Percentiles rank a stretch among this genome's conserved stretches.
phyloP scores from a whole-genome alignment of 192 early-diverging fungal genomes.

The Gryganskiella cystojenkinii region DNA sequence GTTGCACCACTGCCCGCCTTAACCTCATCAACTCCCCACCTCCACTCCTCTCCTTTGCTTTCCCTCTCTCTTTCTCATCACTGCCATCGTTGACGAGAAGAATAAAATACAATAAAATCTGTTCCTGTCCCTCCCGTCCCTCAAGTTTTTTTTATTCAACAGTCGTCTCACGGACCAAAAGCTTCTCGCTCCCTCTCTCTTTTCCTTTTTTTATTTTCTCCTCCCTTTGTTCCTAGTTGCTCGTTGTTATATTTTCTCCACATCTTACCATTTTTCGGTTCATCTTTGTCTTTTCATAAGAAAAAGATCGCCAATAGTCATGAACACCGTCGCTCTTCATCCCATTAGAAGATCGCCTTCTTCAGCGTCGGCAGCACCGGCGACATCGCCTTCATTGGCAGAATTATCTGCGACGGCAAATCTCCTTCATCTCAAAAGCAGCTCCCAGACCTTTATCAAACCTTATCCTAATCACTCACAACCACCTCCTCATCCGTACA shows the following conservation, averaged over 20 bases:
- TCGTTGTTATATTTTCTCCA: not conserved
- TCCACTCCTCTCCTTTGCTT: not conserved
- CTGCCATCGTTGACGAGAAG: too few species aligned
- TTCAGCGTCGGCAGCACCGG: too few species aligned
- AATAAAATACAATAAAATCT: too few species aligned
- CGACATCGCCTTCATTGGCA: too few species aligned
- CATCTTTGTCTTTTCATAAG: not conserved
- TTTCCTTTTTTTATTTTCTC: constrained; percentile 5
- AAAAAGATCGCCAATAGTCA: not conserved
- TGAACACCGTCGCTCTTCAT: too few species aligned
- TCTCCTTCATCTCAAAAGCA: too few species aligned
- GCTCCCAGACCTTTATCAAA: too few species aligned
- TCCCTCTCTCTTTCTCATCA: not conserved
- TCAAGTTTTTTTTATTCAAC: not conserved
- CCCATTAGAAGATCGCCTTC: too few species aligned
- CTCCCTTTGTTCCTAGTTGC: not conserved
- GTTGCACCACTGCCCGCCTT: too few species aligned
- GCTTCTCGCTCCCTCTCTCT: constrained; percentile 3
- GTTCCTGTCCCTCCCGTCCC: not conserved
- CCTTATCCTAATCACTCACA: not conserved
- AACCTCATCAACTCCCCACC: not conserved
- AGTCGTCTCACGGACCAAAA: not conserved
- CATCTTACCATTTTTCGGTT: not conserved
- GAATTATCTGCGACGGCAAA: too few species aligned
- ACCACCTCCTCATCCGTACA: not conserved